Base-by-base conservation (phyloP, 257 asterid species). In the Primulina huaijiensis region DNA sequence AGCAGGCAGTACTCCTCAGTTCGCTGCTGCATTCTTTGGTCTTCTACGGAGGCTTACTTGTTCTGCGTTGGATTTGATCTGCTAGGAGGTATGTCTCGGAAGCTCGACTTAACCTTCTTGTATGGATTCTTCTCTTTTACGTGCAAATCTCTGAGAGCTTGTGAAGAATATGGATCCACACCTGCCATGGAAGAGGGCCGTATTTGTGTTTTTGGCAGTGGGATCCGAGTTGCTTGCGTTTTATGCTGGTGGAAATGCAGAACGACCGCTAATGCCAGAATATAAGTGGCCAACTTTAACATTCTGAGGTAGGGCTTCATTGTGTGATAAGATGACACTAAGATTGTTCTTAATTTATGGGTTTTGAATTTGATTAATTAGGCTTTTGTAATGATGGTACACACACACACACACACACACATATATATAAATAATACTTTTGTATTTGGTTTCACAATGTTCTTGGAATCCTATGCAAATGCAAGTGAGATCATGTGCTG, bases 11-110 rank as follows among this genome's bases (percentile, higher is more conserved):
- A 23, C 6, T 33, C 74, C 53, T 33, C 61, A 17, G 55, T 31
- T 67, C 55, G 37, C 64, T 3, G 77, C 27, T 71, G 74, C 79
- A 60, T 60, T 66, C 76, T 66, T 50, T 65, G 8, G 71, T 69
- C 74, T 52, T 66, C 75, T 80, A 76, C 19, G 84, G 84, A 68
- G 81, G 82, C 73, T 75, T 84, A 87, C 89, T 82, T 84, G 83
- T 86, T 87, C 80, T 87, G 88, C n/a, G 79, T 87, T 27, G 90
- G 92, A 74, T 84, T 86, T 43, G 86, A 84, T 76, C 81, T 76
- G 82, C 87, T 87, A 70, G 87, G 88, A 37, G 90, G 90, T 76
- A 84, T 70, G 77, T 58, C 75, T 35, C 81, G 60, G 57, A 79
- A 78, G 77, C 84, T 84, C 3, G 92, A 77, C 29, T 77, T 79